Evolutionary conservation across 495 filamentous ascomycete genomes (phyloP), one percentile per base, ranked within the genome.

Genomic region (Neurospora africana): DNA sequence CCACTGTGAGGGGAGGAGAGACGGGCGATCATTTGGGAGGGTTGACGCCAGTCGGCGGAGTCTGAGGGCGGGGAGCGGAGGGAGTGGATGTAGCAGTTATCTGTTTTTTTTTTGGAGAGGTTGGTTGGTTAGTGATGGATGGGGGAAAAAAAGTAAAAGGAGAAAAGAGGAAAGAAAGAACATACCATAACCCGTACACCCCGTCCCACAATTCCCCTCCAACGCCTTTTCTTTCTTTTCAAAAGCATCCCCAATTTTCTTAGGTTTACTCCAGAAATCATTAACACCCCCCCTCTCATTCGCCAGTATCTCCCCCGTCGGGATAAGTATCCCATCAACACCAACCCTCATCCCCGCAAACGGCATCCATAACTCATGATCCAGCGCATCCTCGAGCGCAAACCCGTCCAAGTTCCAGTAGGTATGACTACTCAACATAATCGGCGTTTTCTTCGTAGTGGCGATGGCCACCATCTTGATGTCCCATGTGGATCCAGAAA

Each of bases 391-490:
- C 19, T 85, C 77, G 4, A 90, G 89, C 77, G 90, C 83, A 79
- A 93, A 97, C 11, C 89, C 93, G 78, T 94, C 92, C 70, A 97
- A 83, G 81, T 96, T 95, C 92, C 92, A 97, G 83, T 96, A 97
- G 68, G 91, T 88, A 74, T 88, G 86, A 68, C 84, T 87, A 73
- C 80, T 86, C 41, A 91, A 81, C 89, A 91, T 91, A 74, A 91
- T 90, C 39, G 89, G 89, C 35, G 89, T 91, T 74, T 85, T 86
- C 77, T 87, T 86, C 5, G 84, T 86, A 0, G 84, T 88, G 4
- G 86, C 78, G 41, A 87, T 75, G 35, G 86, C 86, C 0, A 85
- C 78, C 81, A 88, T 87, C 77, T 83, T 85, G 47, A 87, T 81
- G 70, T 88, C 83, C 86, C 86, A 88, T 7, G 82, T 83, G 76